Conservation (phyloP, 495 filamentous ascomycete species). For the Podospora conica region DNA sequence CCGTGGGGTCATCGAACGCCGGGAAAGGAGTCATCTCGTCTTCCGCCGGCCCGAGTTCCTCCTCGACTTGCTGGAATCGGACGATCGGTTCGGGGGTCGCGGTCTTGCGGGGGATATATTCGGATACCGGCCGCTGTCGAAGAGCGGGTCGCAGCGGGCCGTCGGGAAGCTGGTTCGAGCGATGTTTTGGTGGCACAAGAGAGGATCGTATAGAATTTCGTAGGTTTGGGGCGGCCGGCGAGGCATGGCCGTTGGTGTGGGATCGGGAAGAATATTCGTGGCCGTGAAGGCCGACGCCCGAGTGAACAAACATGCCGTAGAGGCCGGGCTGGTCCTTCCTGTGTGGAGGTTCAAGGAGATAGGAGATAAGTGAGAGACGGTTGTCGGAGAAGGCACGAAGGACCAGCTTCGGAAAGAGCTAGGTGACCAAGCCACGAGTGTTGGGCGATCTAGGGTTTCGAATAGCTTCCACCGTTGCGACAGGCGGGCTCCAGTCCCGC, state of each 20-base stretch:
- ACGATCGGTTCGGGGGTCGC: conserved; percentile 25
- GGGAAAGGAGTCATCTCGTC: conserved; percentile 18
- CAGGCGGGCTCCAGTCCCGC: not conserved
- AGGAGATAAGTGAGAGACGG: not conserved
- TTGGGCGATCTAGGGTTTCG: not conserved
- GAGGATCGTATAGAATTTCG: conserved; percentile 38
- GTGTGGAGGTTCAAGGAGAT: not conserved
- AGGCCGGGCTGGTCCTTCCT: not conserved
- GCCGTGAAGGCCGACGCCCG: conserved; percentile 47
- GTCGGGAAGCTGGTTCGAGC: conserved; percentile 9
- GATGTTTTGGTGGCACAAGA: conserved; percentile 29
- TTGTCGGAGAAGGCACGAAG: conserved; percentile 5
- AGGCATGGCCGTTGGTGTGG: conserved; percentile 24
- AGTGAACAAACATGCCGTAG: conserved; percentile 41
- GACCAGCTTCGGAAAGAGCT: conserved; percentile 8
- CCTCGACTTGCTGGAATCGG: conserved; percentile 29
- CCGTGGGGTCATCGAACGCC: conserved; percentile 29
- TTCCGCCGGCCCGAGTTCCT: conserved; percentile 12
- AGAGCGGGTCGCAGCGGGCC: conserved; percentile 12
- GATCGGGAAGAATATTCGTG: conserved; percentile 48
- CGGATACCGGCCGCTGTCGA: conserved; percentile 25
- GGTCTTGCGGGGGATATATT: conserved; percentile 25
- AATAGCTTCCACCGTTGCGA: not conserved
- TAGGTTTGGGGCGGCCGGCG: conserved; percentile 31
- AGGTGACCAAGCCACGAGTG: not conserved